phyloP scores from a whole-genome alignment of 2,329 filamentous ascomycete species.

The Colletotrichum echinochloae region DNA sequence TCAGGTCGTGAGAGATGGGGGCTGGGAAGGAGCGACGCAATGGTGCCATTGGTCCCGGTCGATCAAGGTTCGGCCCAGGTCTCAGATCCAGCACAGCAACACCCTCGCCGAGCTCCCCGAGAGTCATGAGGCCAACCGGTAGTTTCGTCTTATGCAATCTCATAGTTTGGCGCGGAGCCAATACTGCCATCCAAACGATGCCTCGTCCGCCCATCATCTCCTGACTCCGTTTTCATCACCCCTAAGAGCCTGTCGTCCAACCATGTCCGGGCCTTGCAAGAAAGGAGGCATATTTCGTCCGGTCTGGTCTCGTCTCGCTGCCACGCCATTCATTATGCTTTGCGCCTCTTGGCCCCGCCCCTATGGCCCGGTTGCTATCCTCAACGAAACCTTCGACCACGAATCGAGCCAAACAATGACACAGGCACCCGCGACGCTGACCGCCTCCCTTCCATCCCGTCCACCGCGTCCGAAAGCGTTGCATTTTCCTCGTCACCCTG shows the following conservation, averaged over 20 bases:
- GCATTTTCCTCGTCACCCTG: constrained; percentile 6
- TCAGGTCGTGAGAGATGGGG: not conserved
- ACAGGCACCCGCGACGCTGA: not conserved
- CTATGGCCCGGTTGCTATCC: not conserved
- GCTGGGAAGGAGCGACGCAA: not conserved
- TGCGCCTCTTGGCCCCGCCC: constrained; percentile 2
- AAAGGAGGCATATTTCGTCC: constrained; percentile 23
- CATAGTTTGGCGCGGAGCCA: not conserved
- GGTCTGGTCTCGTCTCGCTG: constrained; percentile 33
- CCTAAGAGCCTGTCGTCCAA: constrained; percentile 4
- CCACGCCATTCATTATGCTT: constrained; percentile 12
- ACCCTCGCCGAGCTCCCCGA: not conserved
- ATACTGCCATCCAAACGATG: constrained; percentile 14
- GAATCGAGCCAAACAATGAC: not conserved
- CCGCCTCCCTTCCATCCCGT: not conserved
- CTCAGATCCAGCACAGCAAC: constrained; percentile 10
- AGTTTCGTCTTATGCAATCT: not conserved
- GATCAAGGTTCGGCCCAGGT: constrained; percentile 4
- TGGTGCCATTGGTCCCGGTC: not conserved
- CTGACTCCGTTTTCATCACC: constrained; percentile 1
- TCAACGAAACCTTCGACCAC: constrained; percentile 3
- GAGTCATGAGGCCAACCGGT: constrained; percentile 2
- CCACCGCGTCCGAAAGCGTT: constrained; percentile 20
- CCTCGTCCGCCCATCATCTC: not conserved
- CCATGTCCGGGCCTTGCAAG: constrained; percentile 15